phyloP scores from a whole-genome alignment of 768 basidiomycete species.

The Russula griseocarnosa region DNA sequence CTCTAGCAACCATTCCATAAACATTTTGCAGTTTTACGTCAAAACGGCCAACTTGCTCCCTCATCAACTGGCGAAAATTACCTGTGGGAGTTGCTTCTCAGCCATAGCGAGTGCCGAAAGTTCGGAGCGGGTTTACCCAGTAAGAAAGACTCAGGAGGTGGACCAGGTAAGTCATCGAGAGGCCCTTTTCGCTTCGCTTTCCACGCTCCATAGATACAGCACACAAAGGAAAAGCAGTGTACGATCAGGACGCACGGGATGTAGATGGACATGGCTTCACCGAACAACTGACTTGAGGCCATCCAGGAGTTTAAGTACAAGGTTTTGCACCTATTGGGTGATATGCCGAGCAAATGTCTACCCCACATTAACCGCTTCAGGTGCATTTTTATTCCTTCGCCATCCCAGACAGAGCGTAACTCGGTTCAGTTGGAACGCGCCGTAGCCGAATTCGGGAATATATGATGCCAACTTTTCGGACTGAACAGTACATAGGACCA shows the following conservation, averaged over 20 bases:
- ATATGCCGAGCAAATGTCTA: too few species aligned
- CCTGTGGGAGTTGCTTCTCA: not conserved
- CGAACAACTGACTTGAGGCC: not conserved
- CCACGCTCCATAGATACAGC: constrained; percentile 2
- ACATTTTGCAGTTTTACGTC: constrained; percentile 16
- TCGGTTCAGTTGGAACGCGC: not conserved
- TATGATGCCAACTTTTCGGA: not conserved
- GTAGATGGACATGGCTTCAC: not conserved
- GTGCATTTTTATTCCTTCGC: not conserved
- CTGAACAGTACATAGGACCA: too few species aligned
- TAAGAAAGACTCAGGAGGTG: constrained; percentile 21
- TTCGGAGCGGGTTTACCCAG: constrained; percentile 8
- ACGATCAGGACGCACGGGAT: not conserved
- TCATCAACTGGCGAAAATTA: constrained; percentile 21
- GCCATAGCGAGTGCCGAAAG: not conserved
- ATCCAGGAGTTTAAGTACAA: not conserved
- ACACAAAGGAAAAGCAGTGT: not conserved
- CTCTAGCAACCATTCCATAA: constrained; percentile 15
- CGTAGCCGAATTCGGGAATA: not conserved
- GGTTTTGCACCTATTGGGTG: too few species aligned
- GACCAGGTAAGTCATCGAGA: constrained; percentile 12
- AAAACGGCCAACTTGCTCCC: constrained; percentile 17
- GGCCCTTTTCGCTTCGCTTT: not conserved
- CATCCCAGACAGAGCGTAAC: not conserved
- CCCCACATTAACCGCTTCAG: not conserved